These are phyloP conservation scores for Sphaerostilbella broomeana DNA, from an alignment of 2,329 filamentous ascomycete genomes.

Conservation along the genomic window DNA sequence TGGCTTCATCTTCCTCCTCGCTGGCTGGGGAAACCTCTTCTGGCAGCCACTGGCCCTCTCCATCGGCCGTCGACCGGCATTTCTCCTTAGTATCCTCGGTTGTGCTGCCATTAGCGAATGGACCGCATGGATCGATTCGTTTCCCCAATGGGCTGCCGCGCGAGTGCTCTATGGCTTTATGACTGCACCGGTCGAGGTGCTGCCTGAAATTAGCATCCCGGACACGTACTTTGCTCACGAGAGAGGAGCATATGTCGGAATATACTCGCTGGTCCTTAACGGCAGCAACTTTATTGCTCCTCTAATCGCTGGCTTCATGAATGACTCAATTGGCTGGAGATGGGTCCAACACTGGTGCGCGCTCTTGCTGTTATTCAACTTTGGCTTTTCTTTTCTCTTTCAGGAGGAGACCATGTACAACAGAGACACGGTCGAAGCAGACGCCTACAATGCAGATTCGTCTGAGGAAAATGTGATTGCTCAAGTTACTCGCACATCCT, in stretches of 20 bases:
- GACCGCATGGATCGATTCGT: constrained; percentile 20
- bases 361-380: constrained; percentile 43
- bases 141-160: constrained; percentile 22
- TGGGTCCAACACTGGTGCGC: constrained; percentile 44
- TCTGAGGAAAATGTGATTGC: no score
- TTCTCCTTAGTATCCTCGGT: constrained; percentile 30
- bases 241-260: constrained; percentile 33
- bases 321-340: constrained; percentile 40
- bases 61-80: constrained; percentile 44
- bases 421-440: no score
- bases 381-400: constrained; percentile 49
- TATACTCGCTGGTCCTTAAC: constrained; percentile 38
- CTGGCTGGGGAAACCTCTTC: constrained; percentile 45
- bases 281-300: constrained; percentile 41
- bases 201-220: constrained; percentile 26
- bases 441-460: no score
- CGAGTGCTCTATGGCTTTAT: constrained; percentile 25
- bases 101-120: constrained; percentile 28
- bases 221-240: constrained; percentile 39
- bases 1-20: constrained; percentile 45
- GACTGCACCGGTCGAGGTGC: constrained; percentile 24
- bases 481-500: no score
- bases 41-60: constrained; percentile 47
- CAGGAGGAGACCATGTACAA: constrained; percentile 56
- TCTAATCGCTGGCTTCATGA: constrained; percentile 43